Conservation (phyloP, 495 filamentous ascomycete species). For the Tetracladium setigerum region DNA sequence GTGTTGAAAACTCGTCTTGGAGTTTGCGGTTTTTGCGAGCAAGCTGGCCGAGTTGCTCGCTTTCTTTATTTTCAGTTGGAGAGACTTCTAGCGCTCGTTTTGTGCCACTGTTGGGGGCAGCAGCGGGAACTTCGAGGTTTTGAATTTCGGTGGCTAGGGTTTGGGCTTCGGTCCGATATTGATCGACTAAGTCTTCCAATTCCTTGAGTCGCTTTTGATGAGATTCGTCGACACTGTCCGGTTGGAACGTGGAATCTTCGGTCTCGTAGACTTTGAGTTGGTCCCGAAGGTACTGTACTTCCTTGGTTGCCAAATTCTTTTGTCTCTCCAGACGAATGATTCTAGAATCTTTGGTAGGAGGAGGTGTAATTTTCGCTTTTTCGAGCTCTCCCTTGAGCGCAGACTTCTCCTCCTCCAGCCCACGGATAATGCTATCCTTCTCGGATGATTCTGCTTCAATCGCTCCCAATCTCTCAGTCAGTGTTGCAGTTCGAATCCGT, state of each 20-base stretch:
- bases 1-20: constrained; percentile 65
- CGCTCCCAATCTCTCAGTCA: constrained; percentile 69
- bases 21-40: constrained; percentile 77
- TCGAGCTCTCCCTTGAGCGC: constrained; percentile 60
- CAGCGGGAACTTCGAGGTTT: constrained; percentile 37
- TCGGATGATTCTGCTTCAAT: constrained; percentile 72
- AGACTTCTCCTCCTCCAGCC: constrained; percentile 60
- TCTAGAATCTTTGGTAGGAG: constrained; percentile 39
- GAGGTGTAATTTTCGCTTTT: constrained; percentile 46
- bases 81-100: constrained; percentile 59
- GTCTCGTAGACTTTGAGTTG: constrained; percentile 87
- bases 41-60: constrained; percentile 74
- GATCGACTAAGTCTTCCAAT: constrained; percentile 77
- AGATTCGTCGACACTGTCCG: constrained; percentile 66
- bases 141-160: constrained; percentile 63
- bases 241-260: constrained; percentile 80
- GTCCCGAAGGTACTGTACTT: constrained; percentile 87
- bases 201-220: constrained; percentile 71
- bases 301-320: constrained; percentile 74
- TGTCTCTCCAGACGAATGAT: constrained; percentile 71
- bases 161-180: constrained; percentile 79
- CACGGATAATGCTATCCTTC: constrained; percentile 69
- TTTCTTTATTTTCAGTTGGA: constrained; percentile 34
- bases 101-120: constrained; percentile 29
- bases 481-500: constrained; percentile 65